Conservation (phyloP, 768 basidiomycete genomes). For the Trametes gibbosa region DNA sequence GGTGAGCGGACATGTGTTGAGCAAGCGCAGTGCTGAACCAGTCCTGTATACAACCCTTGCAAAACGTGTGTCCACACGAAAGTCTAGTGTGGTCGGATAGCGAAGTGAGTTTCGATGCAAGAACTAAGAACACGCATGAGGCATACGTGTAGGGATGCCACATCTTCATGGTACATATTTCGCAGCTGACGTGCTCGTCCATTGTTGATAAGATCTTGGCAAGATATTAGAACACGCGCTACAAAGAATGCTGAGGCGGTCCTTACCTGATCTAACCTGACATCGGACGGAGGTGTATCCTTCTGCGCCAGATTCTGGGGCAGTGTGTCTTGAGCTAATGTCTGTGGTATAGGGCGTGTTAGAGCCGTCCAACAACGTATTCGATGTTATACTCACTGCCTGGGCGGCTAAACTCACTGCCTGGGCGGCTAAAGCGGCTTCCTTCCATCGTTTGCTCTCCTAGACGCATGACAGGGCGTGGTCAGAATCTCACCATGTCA, state of each 20-base stretch:
- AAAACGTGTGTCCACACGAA: conserved; percentile 71
- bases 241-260: neutral
- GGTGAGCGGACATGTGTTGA: conserved; percentile 48
- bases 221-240: neutral
- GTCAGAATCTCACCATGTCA: neutral
- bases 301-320: neutral
- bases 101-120: neutral
- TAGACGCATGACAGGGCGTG: neutral
- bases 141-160: conserved; percentile 67
- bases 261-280: conserved; percentile 4
- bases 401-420: conserved; percentile 2
- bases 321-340: neutral
- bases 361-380: neutral
- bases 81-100: conserved; percentile 41
- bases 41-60: conserved; percentile 56
- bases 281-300: neutral
- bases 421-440: neutral
- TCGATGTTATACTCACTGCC: neutral
- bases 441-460: conserved; percentile 10
- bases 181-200: conserved; percentile 57
- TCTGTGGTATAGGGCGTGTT: neutral
- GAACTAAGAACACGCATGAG: neutral
- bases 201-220: conserved; percentile 27
- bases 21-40: conserved; percentile 49
- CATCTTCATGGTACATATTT: conserved; percentile 62